Percentiles rank a stretch among this genome's conserved stretches.
phyloP scores from a whole-genome alignment of 345 rosid species.

The Trapa incisa region DNA sequence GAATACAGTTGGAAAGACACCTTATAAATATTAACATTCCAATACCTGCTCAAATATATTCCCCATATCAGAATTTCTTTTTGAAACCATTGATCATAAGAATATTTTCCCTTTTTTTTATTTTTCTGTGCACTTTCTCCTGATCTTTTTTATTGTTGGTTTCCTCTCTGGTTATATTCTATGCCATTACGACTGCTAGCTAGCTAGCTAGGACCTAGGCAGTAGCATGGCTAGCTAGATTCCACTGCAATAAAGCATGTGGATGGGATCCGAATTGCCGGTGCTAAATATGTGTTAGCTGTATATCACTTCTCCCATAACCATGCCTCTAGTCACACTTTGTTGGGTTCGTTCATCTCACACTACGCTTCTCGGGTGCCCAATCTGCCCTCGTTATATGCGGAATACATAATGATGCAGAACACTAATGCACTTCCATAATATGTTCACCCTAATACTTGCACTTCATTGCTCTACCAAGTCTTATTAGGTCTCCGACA shows the following conservation, averaged over 20 bases:
- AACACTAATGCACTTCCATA: no score
- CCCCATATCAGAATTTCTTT: constrained; percentile 23
- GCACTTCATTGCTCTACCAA: no score
- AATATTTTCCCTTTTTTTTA: not conserved
- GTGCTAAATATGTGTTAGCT: constrained; percentile 6
- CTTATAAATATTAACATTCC: not conserved
- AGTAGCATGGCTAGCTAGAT: constrained; percentile 10
- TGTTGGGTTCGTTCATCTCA: no score
- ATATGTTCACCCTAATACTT: no score
- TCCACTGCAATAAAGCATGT: constrained; percentile 9
- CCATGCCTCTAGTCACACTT: no score
- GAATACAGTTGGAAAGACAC: not conserved
- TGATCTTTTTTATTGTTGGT: constrained; percentile 3
- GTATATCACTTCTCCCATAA: constrained; percentile 2
- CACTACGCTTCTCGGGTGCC: no score
- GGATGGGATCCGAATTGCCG: constrained; percentile 11
- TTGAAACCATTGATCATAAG: constrained; percentile 11
- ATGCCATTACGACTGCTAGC: constrained; percentile 7
- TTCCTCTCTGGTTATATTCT: constrained; percentile 20
- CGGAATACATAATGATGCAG: no score
- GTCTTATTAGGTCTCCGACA: no score
- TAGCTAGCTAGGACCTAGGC: constrained; percentile 3
- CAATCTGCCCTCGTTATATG: no score
- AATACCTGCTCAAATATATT: constrained; percentile 16
- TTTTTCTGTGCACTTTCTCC: no score